Conservation (phyloP, 1,284 basidiomycete species). For the Microbotryum saponariae region DNA sequence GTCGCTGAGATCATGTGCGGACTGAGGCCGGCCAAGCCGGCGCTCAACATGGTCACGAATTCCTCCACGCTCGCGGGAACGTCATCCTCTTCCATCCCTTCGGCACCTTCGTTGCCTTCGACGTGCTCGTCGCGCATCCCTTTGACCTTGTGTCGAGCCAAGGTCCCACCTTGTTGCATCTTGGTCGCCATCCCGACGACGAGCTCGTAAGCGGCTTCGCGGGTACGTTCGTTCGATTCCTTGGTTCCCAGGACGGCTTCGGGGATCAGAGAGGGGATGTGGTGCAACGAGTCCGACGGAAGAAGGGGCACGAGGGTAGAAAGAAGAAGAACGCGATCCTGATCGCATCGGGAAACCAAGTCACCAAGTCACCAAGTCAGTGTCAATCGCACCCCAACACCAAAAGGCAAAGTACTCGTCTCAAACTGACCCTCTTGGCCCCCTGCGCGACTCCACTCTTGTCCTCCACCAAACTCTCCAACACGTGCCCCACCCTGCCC, state of each 20-base stretch:
- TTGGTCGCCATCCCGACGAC: constrained; percentile 87
- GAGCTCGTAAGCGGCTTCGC: constrained; percentile 81
- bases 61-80: constrained; percentile 78
- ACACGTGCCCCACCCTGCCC: constrained; percentile 48
- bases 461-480: constrained; percentile 53
- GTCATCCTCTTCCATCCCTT: constrained; percentile 33
- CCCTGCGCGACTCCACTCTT: constrained; percentile 60
- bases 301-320: constrained; percentile 63
- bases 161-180: constrained; percentile 79
- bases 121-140: constrained; percentile 64
- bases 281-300: constrained; percentile 64
- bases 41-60: constrained; percentile 94
- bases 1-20: constrained; percentile 99
- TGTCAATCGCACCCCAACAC: no score
- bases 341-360: no score
- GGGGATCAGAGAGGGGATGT: constrained; percentile 81
- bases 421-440: constrained; percentile 65
- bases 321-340: constrained; percentile 75
- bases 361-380: no score
- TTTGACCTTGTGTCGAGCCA: constrained; percentile 67
- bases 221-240: constrained; percentile 88
- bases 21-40: constrained; percentile 82
- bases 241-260: constrained; percentile 97
- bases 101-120: constrained; percentile 43
- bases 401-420: no score